A percentile compares a stretch with the other conserved stretches of the same genome.
Evolutionary conservation across 2,329 filamentous ascomycete genomes (phyloP).

Genomic region (Teratosphaeria zuluensis): DNA sequence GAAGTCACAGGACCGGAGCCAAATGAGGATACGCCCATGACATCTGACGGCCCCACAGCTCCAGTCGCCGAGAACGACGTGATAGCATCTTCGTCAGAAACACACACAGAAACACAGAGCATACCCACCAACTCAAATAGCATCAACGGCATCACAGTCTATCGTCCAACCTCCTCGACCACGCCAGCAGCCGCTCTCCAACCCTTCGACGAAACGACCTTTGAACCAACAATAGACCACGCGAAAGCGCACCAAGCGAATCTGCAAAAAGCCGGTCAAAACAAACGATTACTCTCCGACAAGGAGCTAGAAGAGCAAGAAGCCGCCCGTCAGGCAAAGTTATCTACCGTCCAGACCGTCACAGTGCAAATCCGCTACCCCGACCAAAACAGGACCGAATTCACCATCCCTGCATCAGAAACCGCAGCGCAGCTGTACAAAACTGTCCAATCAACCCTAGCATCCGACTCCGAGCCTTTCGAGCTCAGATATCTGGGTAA

Average conservation of each 20-base stretch:
- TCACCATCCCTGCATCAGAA: constrained; percentile 57
- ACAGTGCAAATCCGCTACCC: constrained; percentile 77
- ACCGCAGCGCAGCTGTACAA: constrained; percentile 64
- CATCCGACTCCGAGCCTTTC: constrained; percentile 54
- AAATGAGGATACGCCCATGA: constrained; percentile 15
- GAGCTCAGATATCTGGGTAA: constrained; percentile 55
- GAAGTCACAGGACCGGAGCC: constrained; percentile 17
- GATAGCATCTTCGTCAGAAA: constrained; percentile 21
- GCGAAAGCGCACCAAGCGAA: constrained; percentile 64
- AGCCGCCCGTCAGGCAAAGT: constrained; percentile 53
- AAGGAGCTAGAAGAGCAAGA: constrained; percentile 66
- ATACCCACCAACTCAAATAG: constrained; percentile 9
- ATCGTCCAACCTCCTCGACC: constrained; percentile 62
- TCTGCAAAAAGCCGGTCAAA: constrained; percentile 53
- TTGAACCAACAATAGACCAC: constrained; percentile 64
- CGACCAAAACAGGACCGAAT: constrained; percentile 69
- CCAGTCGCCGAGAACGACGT: constrained; percentile 16
- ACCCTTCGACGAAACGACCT: constrained; percentile 63
- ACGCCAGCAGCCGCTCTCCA: constrained; percentile 64
- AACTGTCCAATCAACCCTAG: constrained; percentile 64
- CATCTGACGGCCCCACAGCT: constrained; percentile 11
- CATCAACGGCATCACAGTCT: constrained; percentile 42
- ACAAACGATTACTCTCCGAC: constrained; percentile 72
- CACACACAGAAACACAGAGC: constrained; percentile 1
- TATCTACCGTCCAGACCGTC: constrained; percentile 58